Evolutionary conservation across 2,329 filamentous ascomycete species (phyloP).

Genomic region (Colletotrichum simmondsii): DNA sequence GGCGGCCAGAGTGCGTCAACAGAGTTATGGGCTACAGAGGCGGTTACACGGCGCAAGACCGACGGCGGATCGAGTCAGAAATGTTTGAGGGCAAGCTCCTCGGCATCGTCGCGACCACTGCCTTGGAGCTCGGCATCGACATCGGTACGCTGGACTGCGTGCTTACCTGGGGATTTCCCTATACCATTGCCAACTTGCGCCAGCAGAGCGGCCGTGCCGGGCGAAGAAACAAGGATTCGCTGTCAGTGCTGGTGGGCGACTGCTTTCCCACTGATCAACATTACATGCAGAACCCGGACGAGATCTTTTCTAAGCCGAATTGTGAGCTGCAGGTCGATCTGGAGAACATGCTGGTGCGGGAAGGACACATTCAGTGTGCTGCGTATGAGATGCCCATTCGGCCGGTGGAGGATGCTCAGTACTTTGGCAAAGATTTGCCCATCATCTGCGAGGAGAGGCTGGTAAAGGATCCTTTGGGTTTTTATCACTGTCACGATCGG

Average conservation of each 20-base stretch:
- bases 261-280: slow-evolving; percentile 92
- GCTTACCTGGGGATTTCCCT: slow-evolving; percentile 92
- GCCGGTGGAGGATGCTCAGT: slow-evolving; percentile 78
- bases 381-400: slow-evolving; percentile 94
- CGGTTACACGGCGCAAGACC: slow-evolving; percentile 92
- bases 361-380: slow-evolving; percentile 95
- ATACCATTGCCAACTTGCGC: slow-evolving; percentile 92
- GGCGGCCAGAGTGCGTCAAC: slow-evolving; percentile 78
- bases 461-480: slow-evolving; percentile 78
- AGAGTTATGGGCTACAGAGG: slow-evolving; percentile 96
- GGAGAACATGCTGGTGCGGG: slow-evolving; percentile 88
- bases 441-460: slow-evolving; percentile 81
- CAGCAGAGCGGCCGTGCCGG: slow-evolving; percentile 96
- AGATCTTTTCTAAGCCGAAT: slow-evolving; percentile 92
- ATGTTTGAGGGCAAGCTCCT: slow-evolving; percentile 97
- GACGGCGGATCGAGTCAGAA: slow-evolving; percentile 87
- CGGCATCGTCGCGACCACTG: slow-evolving; percentile 93
- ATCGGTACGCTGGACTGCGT: slow-evolving; percentile 96
- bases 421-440: slow-evolving; percentile 81
- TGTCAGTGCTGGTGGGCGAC: slow-evolving; percentile 91
- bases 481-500: slow-evolving; percentile 89
- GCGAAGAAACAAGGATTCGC: slow-evolving; percentile 89
- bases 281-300: slow-evolving; percentile 96
- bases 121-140: slow-evolving; percentile 92
- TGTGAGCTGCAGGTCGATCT: slow-evolving; percentile 90